Base-by-base conservation (phyloP, 805 yeast genomes). In the Ogataea ramenticola region DNA sequence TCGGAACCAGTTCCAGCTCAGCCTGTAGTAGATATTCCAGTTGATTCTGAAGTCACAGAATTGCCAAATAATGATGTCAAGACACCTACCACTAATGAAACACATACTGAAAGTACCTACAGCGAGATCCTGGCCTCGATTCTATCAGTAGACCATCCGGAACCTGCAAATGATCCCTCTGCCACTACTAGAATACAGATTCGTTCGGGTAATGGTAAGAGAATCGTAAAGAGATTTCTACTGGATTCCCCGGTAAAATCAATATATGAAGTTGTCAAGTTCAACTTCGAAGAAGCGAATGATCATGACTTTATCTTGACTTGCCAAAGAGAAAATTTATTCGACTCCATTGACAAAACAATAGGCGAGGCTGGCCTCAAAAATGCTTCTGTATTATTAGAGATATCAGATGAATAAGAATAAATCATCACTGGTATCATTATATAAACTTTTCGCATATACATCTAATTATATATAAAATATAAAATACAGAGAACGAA, bases 141-240 rank as follows among this genome's bases (percentile, higher is more conserved):
- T 9, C 40, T 57, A 27, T 71, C 90, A 0, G 52, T 56, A 2
- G 72, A 71, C 36, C 77, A 79, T 45, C 66, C 67, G 0, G 61
- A 74, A 1, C 58, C 67, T 3, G 58, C 64, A 6, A 35, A 46
- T 4, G 80, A 74, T 11, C 74, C 77, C 0, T 63, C 70, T 8
- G 70, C 80, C 0, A 66, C 71, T 7, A 86, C 96, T 0, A 71
- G 96, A 54, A 75, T 93, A 22, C 98, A 93, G 63, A 74, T 93
- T n/a, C 72, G 96, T 46, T 75, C 86, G 26, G 93, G 90, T 16
- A 87, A 82, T 54, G 97, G 98, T n/a, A 74, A 80, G 39, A 71
- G 97, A 46, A 65, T 82, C 12, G 82, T 91, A 11, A 82, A 87
- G 47, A 75, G 86, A 46, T 85, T 91, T 52, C 63, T 65, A 9